A percentile compares a stretch with the other conserved stretches of the same genome.
Conservation (phyloP, 352 stramenopile species). For the Globisporangium recalcitrans region DNA sequence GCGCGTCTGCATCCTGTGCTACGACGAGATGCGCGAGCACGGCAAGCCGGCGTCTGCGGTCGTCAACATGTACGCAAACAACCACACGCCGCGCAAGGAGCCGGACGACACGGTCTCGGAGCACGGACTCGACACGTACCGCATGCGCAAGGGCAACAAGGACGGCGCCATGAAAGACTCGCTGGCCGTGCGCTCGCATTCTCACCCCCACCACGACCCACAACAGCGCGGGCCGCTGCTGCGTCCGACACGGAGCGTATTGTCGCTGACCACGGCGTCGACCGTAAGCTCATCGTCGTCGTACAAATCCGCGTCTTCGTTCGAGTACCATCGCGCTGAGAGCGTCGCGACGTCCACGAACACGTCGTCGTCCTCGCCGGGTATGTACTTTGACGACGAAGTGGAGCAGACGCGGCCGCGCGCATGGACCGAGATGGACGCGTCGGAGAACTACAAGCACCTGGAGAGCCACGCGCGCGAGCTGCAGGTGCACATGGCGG, state of each 20-base stretch:
- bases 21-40: slow-evolving; percentile 70
- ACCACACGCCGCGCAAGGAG: background rate
- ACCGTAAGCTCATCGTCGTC: background rate
- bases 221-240: slow-evolving; percentile 16
- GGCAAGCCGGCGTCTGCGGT: slow-evolving; percentile 61
- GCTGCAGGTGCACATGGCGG: slow-evolving; percentile 57
- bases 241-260: slow-evolving; percentile 13
- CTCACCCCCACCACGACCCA: slow-evolving; percentile 9
- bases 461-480: slow-evolving; percentile 73
- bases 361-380: slow-evolving; percentile 8
- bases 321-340: background rate
- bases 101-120: background rate
- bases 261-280: slow-evolving; percentile 1
- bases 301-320: background rate
- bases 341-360: slow-evolving; percentile 22
- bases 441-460: slow-evolving; percentile 39
- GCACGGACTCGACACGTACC: background rate
- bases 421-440: slow-evolving; percentile 60
- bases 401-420: slow-evolving; percentile 30
- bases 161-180: background rate
- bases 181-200: slow-evolving; percentile 1
- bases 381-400: slow-evolving; percentile 12
- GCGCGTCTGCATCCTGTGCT: slow-evolving; percentile 77
- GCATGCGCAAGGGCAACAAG: slow-evolving; percentile 2
- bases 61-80: slow-evolving; percentile 54